A percentile compares a stretch with the other conserved stretches of the same genome.
phyloP scores from a whole-genome alignment of 805 yeast genomes.

The Cyberlindnera sargentensis region DNA sequence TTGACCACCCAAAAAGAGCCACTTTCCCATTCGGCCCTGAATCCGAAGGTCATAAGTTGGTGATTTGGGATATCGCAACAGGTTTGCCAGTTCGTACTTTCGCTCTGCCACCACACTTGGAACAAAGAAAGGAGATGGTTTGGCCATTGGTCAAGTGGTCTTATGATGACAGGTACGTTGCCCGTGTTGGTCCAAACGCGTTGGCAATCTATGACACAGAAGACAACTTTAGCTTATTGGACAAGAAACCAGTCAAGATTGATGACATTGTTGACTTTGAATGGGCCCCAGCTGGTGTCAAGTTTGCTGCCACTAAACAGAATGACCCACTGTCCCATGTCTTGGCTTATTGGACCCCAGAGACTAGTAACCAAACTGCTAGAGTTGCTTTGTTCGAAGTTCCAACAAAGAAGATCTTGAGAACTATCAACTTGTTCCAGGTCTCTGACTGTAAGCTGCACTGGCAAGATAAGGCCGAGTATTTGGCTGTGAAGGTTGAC shows the following conservation, averaged over 20 bases:
- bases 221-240: slow-evolving; percentile 68
- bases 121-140: slow-evolving; percentile 57
- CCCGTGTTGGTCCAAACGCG: slow-evolving; percentile 90
- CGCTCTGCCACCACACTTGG: slow-evolving; percentile 75
- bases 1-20: slow-evolving; percentile 54
- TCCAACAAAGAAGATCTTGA: slow-evolving; percentile 72
- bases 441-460: slow-evolving; percentile 84
- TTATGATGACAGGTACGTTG: slow-evolving; percentile 84
- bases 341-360: slow-evolving; percentile 96
- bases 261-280: slow-evolving; percentile 86
- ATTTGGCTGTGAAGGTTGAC: slow-evolving; percentile 88
- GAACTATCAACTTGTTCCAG: slow-evolving; percentile 92
- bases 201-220: slow-evolving; percentile 83
- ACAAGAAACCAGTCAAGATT: slow-evolving; percentile 76
- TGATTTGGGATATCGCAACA: slow-evolving; percentile 84
- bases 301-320: slow-evolving; percentile 49
- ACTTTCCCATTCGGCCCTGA: slow-evolving; percentile 78
- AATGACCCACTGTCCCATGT: slow-evolving; percentile 53
- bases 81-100: slow-evolving; percentile 84
- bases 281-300: slow-evolving; percentile 87
- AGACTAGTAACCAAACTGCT: slow-evolving; percentile 84
- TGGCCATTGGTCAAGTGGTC: slow-evolving; percentile 99
- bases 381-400: slow-evolving; percentile 86
- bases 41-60: slow-evolving; percentile 88
- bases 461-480: slow-evolving; percentile 89